These are phyloP conservation scores for Aspergillus campestris DNA, from an alignment of 495 filamentous ascomycete genomes.

Conservation along the genomic window DNA sequence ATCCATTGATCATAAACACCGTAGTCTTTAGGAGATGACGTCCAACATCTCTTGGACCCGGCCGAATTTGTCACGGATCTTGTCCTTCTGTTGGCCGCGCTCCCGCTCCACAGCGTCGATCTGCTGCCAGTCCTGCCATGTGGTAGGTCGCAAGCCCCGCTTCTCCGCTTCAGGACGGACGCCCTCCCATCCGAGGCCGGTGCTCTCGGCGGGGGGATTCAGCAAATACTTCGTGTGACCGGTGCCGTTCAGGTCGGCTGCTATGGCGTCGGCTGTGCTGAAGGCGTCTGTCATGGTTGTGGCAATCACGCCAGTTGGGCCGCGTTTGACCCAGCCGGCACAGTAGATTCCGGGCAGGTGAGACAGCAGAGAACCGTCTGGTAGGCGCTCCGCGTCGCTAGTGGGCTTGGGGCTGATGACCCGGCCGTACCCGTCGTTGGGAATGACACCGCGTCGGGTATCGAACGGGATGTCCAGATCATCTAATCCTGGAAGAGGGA, in stretches of 20 bases:
- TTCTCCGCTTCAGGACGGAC: constrained; percentile 47
- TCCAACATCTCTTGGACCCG: constrained; percentile 71
- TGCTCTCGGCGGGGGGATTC: constrained; percentile 28
- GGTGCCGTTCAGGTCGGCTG: constrained; percentile 52
- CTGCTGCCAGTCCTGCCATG: constrained; percentile 77
- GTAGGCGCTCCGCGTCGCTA: constrained; percentile 16
- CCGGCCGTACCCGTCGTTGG: constrained; percentile 76
- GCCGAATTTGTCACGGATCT: constrained; percentile 78
- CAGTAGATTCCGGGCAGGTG: constrained; percentile 79
- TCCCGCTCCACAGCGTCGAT: constrained; percentile 74
- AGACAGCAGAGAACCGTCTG: constrained; percentile 31
- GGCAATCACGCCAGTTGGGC: constrained; percentile 92
- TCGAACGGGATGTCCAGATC: constrained; percentile 79
- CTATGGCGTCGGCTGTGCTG: constrained; percentile 73
- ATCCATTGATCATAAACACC: constrained; percentile 1
- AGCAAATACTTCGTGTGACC: constrained; percentile 38
- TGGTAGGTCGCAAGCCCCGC: constrained; percentile 41
- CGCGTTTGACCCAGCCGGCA: constrained; percentile 93
- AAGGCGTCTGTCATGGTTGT: constrained; percentile 96
- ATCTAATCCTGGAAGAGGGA: constrained; percentile 63
- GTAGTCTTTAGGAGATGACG: constrained; percentile 27
- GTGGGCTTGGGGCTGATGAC: constrained; percentile 38
- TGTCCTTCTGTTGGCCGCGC: constrained; percentile 57
- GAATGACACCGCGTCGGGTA: constrained; percentile 60
- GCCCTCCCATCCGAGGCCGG: constrained; percentile 65